A percentile compares a stretch with the other conserved stretches of the same genome.
Conservation (phyloP, 805 yeast species). For the Metschnikowia lachancei region DNA sequence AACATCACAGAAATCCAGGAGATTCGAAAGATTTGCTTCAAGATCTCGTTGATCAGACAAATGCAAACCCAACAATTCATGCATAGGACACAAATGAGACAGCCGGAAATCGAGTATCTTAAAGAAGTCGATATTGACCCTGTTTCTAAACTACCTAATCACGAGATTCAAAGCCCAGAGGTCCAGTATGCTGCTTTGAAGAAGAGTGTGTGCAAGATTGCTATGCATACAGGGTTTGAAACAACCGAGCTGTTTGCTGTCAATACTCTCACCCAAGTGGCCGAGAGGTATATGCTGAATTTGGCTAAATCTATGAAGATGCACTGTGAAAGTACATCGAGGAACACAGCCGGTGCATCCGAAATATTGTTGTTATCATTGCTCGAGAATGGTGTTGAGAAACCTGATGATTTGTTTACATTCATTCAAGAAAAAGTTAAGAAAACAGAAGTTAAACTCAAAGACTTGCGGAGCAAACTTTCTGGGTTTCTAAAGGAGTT, state of each 20-base stretch:
- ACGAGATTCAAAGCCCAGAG: conserved; percentile 57
- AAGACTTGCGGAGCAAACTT: conserved; percentile 64
- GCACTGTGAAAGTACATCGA: conserved; percentile 63
- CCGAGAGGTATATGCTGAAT: conserved; percentile 75
- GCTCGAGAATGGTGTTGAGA: conserved; percentile 81
- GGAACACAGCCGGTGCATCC: conserved; percentile 36
- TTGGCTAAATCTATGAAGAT: conserved; percentile 66
- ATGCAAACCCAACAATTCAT: conserved; percentile 81
- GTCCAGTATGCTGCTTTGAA: conserved; percentile 65
- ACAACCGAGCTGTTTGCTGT: conserved; percentile 74
- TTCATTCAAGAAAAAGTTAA: conserved; percentile 71
- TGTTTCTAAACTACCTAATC: conserved; percentile 67
- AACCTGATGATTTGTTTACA: conserved; percentile 70
- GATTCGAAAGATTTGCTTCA: conserved; percentile 82
- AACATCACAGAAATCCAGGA: conserved; percentile 83
- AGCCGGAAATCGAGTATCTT: conserved; percentile 62
- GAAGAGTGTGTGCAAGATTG: conserved; percentile 69
- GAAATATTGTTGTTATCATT: conserved; percentile 61
- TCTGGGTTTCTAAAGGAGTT: conserved; percentile 73
- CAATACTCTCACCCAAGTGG: conserved; percentile 75
- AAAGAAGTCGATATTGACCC: conserved; percentile 78
- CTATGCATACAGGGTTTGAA: conserved; percentile 93
- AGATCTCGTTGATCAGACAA: conserved; percentile 81
- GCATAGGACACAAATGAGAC: conserved; percentile 69
- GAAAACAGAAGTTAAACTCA: conserved; percentile 66